Evolutionary conservation across 2,329 filamentous ascomycete species (phyloP), one percentile per base, ranked within the genome.

Genomic region (Pseudogymnoascus pannorum): DNA sequence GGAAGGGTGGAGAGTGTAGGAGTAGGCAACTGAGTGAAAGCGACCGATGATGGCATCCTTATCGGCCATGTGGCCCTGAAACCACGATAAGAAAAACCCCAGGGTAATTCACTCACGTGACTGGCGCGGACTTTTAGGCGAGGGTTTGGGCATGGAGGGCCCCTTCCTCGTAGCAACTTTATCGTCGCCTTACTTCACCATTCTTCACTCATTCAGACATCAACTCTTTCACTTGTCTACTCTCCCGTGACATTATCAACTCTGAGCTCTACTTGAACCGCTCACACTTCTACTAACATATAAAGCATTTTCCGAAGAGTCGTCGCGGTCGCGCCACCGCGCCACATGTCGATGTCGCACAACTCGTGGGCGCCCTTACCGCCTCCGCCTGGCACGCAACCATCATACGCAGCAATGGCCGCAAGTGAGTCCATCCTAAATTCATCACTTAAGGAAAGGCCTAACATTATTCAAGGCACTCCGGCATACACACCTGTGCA

Each of bases 401-500:
- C 63, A 33, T 61, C 64, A 16, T 70, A 69, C 64, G 66, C 57
- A 58, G 57, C 64, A 29, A 72, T 68, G 60, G 62, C 64, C n/a
- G 64, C 64, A 67, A 65, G 70, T 72, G 61, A 69, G 69, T 65
- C 61, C 22, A 36, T 57, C 24, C 48, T n/a, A 60, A 38, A 36
- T 40, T 11, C 58, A 51, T 31, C 44, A 31, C 24, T 18, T 36
- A 20, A 36, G 61, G 58, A 38, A 48, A 33, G 20, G 68, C 57
- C 73, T 76, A 70, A 75, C 67, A 62, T 63, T 51, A 57, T 57
- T 29, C 31, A 65, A 77, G 76, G 67, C 65, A 64, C 74, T 29
- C 66, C 71, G 38, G 77, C 78, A 51, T 80, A 77, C 64, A 78
- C 76, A 24, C 65, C 77, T 18, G 75, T 80, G 16, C 72, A 75